These are phyloP conservation scores for Erucastrum elatum DNA, from an alignment of 345 rosid genomes.

Conservation along the genomic window DNA sequence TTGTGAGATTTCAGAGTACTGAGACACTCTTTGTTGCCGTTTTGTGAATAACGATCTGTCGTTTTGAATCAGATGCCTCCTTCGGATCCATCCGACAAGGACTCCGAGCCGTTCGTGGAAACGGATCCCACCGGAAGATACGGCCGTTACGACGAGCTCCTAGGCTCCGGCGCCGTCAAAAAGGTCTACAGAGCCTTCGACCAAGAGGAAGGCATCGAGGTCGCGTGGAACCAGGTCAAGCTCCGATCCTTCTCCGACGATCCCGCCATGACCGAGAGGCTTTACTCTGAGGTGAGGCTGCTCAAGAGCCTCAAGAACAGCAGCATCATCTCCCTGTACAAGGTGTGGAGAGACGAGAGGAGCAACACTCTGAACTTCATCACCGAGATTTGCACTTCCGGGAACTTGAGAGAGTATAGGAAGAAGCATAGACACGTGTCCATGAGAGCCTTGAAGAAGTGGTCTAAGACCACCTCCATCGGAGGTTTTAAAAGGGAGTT, in stretches of 20 bases:
- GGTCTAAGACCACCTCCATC: too few relatives aligned
- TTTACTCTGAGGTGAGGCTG: conserved; percentile 72
- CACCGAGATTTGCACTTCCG: conserved; percentile 90
- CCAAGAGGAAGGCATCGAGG: conserved; percentile 89
- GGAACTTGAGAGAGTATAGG: conserved; percentile 77
- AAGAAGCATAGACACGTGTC: conserved; percentile 82
- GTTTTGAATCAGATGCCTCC: conserved; percentile 51
- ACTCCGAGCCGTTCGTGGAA: conserved; percentile 69
- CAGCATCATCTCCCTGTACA: conserved; percentile 62
- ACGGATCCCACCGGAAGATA: conserved; percentile 75
- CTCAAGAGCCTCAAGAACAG: conserved; percentile 49
- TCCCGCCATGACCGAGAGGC: conserved; percentile 65
- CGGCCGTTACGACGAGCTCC: conserved; percentile 67
- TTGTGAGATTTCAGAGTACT: neutral
- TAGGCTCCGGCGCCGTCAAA: conserved; percentile 74
- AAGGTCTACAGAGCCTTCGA: conserved; percentile 89
- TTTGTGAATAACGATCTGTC: conserved; percentile 10
- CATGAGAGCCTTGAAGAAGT: conserved; percentile 77
- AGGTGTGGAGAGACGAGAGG: conserved; percentile 62
- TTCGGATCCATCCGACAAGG: conserved; percentile 47
- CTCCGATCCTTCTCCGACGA: conserved; percentile 56
- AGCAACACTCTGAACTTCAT: conserved; percentile 68
- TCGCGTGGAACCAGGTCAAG: conserved; percentile 92
- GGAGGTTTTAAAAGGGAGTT: too few relatives aligned
- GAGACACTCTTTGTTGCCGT: neutral